Evolutionary conservation across 805 yeast genomes (phyloP), one percentile per base, ranked within the genome.

Genomic region (Starmera quercuum): DNA sequence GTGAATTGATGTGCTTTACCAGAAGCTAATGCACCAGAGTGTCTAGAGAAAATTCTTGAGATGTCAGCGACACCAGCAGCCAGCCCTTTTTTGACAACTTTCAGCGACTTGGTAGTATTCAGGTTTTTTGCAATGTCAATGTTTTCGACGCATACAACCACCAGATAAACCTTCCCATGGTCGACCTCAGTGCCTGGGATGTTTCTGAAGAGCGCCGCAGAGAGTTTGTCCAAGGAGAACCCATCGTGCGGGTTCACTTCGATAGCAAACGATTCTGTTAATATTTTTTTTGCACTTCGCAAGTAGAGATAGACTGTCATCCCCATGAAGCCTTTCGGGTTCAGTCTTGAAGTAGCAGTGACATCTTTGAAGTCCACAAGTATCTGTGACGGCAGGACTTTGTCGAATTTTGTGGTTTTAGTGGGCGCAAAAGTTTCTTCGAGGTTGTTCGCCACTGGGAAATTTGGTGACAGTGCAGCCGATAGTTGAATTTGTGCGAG

Each of bases 1-100:
- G 73, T 66, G 52, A 85, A 82, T 42, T 78, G 81, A 53, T 79
- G 85, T 1, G 85, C 63, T 48, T 74, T 74, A 34, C 87, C 78
- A 13, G 79, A 56, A 9, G 69, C 62, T 33, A 75, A 59, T 20
- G 78, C 66, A 21, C 82, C 85, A 35, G 72, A 71, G 42, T 72
- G 73, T 38, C 72, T 66, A 7, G 85, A 72, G 49, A 86, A 83
- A 17, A 84, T 72, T 44, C 95, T 71, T 5, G 92, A 75, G 31
- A 86, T 78, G 58, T 86, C 95, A 25, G 85, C 73, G 12, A 82
- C 92, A 54, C 96, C 96, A 4, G 87, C 88, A 25, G 90, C 92
- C 12, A 86, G 73, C 37, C 95, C 95, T 49, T 79, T 78, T 49
- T 83, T 76, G 31, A 81, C 69, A 29, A 62, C 52, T 25, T 56